phyloP scores from a whole-genome alignment of 345 rosid genomes.

The Dipteronia dyeriana region DNA sequence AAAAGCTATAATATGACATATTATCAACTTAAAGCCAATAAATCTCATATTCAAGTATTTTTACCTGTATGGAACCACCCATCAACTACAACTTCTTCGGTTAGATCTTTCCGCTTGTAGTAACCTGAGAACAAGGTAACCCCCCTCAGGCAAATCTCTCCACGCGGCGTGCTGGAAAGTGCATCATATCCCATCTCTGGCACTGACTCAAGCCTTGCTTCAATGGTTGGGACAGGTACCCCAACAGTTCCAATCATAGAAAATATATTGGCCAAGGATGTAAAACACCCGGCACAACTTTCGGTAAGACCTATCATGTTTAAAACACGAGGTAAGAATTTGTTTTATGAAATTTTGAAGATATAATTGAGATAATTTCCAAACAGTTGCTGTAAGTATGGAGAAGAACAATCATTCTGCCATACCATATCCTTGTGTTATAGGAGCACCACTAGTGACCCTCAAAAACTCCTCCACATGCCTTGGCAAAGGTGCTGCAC shows the following conservation, averaged over 20 bases:
- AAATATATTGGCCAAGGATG: slow-evolving; percentile 71
- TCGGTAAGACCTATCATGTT: slow-evolving; percentile 77
- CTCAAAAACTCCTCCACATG: slow-evolving; percentile 92
- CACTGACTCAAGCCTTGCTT: slow-evolving; percentile 87
- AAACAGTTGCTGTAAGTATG: not conserved
- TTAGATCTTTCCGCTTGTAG: slow-evolving; percentile 85
- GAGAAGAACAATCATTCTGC: not conserved
- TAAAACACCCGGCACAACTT: slow-evolving; percentile 86
- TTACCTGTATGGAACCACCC: slow-evolving; percentile 99
- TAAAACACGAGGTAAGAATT: slow-evolving; percentile 3
- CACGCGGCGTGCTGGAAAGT: slow-evolving; percentile 59
- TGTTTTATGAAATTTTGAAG: not conserved
- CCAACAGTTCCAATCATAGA: slow-evolving; percentile 95
- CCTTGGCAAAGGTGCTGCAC: slow-evolving; percentile 91
- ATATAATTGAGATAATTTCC: not conserved
- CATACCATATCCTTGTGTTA: slow-evolving; percentile 96
- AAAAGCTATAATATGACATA: not conserved
- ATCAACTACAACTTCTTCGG: slow-evolving; percentile 72
- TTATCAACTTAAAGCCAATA: not conserved
- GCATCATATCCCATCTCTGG: slow-evolving; percentile 98
- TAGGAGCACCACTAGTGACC: slow-evolving; percentile 72
- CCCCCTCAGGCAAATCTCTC: slow-evolving; percentile 92
- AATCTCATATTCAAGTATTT: not conserved
- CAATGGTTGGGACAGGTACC: slow-evolving; percentile 84
- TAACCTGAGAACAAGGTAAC: slow-evolving; percentile 84